These are phyloP conservation scores for Talinum fruticosum DNA, from an alignment of 148 eudicot species.

Conservation along the genomic window DNA sequence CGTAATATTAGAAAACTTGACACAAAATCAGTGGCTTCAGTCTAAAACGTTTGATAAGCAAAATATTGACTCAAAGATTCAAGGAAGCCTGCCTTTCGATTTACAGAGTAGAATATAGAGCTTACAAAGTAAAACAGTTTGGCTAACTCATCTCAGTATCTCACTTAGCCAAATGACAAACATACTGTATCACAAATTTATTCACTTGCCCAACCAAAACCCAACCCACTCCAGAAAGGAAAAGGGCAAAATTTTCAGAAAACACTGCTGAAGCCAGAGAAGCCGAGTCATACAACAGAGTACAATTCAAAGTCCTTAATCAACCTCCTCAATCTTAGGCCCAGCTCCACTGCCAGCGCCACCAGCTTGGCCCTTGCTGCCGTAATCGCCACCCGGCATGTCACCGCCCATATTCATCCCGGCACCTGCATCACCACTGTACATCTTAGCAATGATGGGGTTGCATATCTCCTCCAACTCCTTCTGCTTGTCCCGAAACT, in stretches of 20 bases:
- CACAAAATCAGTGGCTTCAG: too few relatives aligned
- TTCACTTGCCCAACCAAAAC: background rate
- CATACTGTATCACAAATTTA: background rate
- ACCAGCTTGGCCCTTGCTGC: background rate
- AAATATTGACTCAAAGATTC: too few relatives aligned
- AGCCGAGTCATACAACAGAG: background rate
- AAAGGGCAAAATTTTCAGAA: too few relatives aligned
- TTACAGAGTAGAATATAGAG: background rate
- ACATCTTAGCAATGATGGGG: conserved; percentile 22
- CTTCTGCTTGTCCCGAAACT: conserved; percentile 30
- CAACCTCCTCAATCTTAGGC: conserved; percentile 32
- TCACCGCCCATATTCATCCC: conserved; percentile 21
- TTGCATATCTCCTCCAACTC: conserved; percentile 24
- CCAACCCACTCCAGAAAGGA: too few relatives aligned
- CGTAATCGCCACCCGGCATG: conserved; percentile 15
- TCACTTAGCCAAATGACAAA: background rate
- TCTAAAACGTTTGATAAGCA: too few relatives aligned
- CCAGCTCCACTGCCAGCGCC: conserved; percentile 17
- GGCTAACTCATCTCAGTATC: background rate
- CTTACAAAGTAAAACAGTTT: background rate
- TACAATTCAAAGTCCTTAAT: background rate
- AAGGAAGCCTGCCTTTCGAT: background rate
- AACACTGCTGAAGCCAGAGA: background rate
- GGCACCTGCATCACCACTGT: conserved; percentile 10
- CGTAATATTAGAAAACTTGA: too few relatives aligned